Evolutionary conservation across 306 rosid species (phyloP).

Genomic region (Lotus japonicus): DNA sequence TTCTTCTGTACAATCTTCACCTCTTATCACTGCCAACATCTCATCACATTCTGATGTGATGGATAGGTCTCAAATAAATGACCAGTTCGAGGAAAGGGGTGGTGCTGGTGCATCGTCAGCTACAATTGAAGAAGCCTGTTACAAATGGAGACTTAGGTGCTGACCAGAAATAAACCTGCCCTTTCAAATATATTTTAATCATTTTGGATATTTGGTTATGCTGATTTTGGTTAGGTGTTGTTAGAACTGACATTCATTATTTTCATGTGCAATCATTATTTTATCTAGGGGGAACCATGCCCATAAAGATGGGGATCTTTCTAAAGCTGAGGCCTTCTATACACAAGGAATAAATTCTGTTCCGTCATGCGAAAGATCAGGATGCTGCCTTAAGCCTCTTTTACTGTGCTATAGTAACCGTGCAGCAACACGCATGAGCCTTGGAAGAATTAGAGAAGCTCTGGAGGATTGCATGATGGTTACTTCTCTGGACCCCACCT

Average conservation of each 20-base stretch:
- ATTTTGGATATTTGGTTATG: constrained; percentile 12
- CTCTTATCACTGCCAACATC: constrained; percentile 22
- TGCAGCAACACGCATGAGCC: constrained; percentile 70
- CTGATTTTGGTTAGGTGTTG: constrained; percentile 5
- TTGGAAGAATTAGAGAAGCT: constrained; percentile 81
- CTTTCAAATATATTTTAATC: not conserved
- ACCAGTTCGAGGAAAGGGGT: constrained; percentile 31
- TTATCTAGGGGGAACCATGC: constrained; percentile 76
- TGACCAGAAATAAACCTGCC: not conserved
- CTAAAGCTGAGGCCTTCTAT: constrained; percentile 78
- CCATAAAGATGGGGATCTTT: constrained; percentile 58
- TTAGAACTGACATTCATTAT: constrained; percentile 10
- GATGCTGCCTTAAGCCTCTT: constrained; percentile 54
- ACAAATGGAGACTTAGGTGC: constrained; percentile 82
- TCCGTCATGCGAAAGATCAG: constrained; percentile 57
- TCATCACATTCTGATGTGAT: constrained; percentile 28
- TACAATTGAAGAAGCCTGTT: constrained; percentile 53
- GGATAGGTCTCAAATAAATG: constrained; percentile 32
- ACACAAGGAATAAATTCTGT: constrained; percentile 70
- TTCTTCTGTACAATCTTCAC: constrained; percentile 40
- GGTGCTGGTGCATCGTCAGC: constrained; percentile 22
- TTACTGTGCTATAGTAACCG: constrained; percentile 85
- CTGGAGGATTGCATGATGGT: constrained; percentile 72
- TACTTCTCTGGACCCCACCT: constrained; percentile 59
- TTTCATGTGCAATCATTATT: constrained; percentile 17